Evolutionary conservation across 2,329 filamentous ascomycete genomes (phyloP), one percentile per base, ranked within the genome.

Genomic region (Apiospora malaysiana): DNA sequence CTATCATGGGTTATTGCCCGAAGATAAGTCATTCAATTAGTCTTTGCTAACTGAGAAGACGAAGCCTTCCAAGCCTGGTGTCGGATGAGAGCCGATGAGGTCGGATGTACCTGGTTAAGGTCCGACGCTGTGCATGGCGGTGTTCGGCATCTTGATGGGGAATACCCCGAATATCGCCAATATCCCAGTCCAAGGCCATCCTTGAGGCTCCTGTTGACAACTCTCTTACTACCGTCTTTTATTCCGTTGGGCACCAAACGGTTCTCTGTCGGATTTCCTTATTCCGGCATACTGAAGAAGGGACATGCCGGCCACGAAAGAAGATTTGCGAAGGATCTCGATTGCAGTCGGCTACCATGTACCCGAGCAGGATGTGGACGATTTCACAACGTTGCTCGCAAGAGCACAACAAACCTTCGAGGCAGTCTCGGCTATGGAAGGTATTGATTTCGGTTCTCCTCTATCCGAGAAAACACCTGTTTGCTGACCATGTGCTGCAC

Each of bases 261-360:
- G 32, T 59, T 37, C 18, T 32, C 25, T 18, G 7, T 9, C 16
- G 4, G 21, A n/a, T 2, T n/a, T 3, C 16, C 45, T 9, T 6
- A 4, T 9, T n/a, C 3, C 46, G 8, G n/a, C 12, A 21, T 21
- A n/a, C 21, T 37, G 32, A 63, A 12, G 32, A 27, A 27, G 14
- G 16, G 8, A 42, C 65, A 71, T 68, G 69, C 47, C 43, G 32
- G 65, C 72, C 23, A 73, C 73, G 0, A 47, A 71, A n/a, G 70
- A 74, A 8, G 74, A 74, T n/a, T 59, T 75, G 51, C 32, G 71
- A 42, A 68, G 77, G 66, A 69, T 78, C 4, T 73, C 79, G 47
- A 73, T 75, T 37, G 77, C 78, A 63, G 70, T 79, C 5, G 77
- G 77, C 14, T 78, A 80, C 47, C 73, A 70, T 45, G 76, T 80